These are phyloP conservation scores for Neonectria coccinea DNA, from an alignment of 2,329 filamentous ascomycete genomes.

Conservation along the genomic window DNA sequence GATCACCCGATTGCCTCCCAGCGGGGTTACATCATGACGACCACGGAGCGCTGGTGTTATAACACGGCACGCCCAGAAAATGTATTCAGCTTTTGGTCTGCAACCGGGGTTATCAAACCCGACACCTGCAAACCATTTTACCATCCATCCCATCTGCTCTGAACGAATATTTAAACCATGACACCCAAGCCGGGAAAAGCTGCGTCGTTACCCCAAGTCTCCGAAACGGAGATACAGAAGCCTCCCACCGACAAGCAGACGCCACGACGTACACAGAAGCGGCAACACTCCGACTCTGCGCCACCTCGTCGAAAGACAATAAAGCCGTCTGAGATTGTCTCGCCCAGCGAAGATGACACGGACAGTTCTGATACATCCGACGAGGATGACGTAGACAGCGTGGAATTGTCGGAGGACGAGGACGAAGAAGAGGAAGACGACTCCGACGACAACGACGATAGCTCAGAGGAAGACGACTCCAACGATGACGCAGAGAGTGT, in stretches of 20 bases:
- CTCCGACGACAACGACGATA: slow-evolving; percentile 2
- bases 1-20: slow-evolving; percentile 38
- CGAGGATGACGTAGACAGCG: slow-evolving; percentile 15
- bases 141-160: not conserved
- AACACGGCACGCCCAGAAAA: slow-evolving; percentile 15
- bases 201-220: not conserved
- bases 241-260: not conserved
- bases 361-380: slow-evolving; percentile 23
- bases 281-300: not conserved
- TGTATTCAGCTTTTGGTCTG: slow-evolving; percentile 3
- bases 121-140: slow-evolving; percentile 1
- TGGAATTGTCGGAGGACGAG: slow-evolving; percentile 10
- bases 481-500: slow-evolving; percentile 37
- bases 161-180: slow-evolving; percentile 1
- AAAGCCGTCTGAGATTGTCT: slow-evolving; percentile 19
- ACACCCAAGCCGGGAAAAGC: not conserved
- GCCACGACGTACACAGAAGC: not conserved
- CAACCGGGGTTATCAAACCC: not conserved
- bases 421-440: slow-evolving; percentile 13
- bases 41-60: slow-evolving; percentile 19
- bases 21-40: slow-evolving; percentile 43
- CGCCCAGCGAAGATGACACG: slow-evolving; percentile 17
- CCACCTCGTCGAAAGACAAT: slow-evolving; percentile 6
- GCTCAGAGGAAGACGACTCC: slow-evolving; percentile 9
- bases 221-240: not conserved